Percentiles rank a stretch among this genome's conserved stretches.
Conservation (phyloP, 345 rosid species). For the Noccaea caerulescens region DNA sequence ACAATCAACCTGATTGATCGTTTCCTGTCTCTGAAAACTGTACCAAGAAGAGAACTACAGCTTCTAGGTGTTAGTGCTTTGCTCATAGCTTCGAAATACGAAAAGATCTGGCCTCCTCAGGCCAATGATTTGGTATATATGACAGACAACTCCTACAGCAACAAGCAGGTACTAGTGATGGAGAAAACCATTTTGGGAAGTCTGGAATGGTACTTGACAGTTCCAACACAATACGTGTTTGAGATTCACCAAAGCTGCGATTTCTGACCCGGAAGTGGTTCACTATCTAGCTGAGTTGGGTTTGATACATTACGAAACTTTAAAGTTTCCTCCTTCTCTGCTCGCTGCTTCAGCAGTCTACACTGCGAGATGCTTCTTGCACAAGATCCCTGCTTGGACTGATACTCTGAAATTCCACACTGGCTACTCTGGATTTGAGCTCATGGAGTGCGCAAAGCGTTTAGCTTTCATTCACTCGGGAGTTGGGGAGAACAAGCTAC, state of each 20-base stretch:
- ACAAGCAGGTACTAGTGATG: conserved; percentile 71
- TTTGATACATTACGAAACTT: conserved; percentile 59
- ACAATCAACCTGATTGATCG: conserved; percentile 84
- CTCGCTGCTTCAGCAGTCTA: conserved; percentile 97
- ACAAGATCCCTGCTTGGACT: conserved; percentile 64
- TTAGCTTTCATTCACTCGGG: conserved; percentile 57
- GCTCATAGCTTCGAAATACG: conserved; percentile 86
- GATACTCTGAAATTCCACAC: conserved; percentile 78
- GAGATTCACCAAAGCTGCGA: conserved; percentile 85
- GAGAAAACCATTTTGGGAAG: conserved; percentile 84
- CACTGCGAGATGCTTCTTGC: conserved; percentile 72
- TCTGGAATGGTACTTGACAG: conserved; percentile 87
- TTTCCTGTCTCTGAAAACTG: conserved; percentile 65
- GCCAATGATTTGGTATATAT: conserved; percentile 79
- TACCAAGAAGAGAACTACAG: conserved; percentile 81
- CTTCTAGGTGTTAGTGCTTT: conserved; percentile 84
- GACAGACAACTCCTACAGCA: conserved; percentile 70
- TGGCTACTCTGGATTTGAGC: conserved; percentile 61
- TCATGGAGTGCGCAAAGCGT: conserved; percentile 77
- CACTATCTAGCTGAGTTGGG: conserved; percentile 87
- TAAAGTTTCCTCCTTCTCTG: conserved; percentile 68
- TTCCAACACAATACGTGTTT: conserved; percentile 92
- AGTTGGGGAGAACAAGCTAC: conserved; percentile 57
- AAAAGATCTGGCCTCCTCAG: conserved; percentile 97
- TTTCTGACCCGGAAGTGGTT: conserved; percentile 59